Percentiles rank a stretch among this genome's conserved stretches.
Conservation (phyloP, 2,329 filamentous ascomycete genomes). For the Phialophora macrospora region DNA sequence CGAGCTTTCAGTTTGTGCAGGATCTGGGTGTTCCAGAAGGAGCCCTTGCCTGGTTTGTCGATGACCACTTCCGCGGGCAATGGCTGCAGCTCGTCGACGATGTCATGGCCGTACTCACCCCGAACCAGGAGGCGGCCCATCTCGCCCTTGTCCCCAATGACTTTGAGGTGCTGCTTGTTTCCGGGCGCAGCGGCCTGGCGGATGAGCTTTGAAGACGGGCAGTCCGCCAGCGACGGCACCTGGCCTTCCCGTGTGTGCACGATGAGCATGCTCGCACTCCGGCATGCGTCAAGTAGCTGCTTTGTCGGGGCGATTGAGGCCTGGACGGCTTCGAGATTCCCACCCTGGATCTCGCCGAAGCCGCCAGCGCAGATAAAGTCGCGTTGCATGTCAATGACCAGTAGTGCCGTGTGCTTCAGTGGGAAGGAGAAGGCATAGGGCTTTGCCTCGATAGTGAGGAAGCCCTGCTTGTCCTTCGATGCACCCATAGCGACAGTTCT, state of each 20-base stretch:
- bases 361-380: conserved; percentile 58
- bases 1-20: conserved; percentile 59
- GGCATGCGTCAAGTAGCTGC: conserved; percentile 51
- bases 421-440: conserved; percentile 58
- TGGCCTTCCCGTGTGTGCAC: conserved; percentile 59
- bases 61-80: conserved; percentile 59
- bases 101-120: conserved; percentile 61
- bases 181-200: conserved; percentile 57
- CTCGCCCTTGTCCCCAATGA: conserved; percentile 59
- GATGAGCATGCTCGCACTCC: conserved; percentile 51
- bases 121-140: conserved; percentile 60
- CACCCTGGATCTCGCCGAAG: conserved; percentile 59
- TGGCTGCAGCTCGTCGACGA: conserved; percentile 60
- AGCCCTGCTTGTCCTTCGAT: conserved; percentile 58
- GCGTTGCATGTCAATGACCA: conserved; percentile 60
- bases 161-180: conserved; percentile 50
- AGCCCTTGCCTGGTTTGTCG: conserved; percentile 64
- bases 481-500: conserved; percentile 34
- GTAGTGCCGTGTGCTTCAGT: conserved; percentile 53
- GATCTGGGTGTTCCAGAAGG: conserved; percentile 63
- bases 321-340: conserved; percentile 48
- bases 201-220: conserved; percentile 57
- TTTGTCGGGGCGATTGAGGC: conserved; percentile 49
- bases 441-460: conserved; percentile 79
- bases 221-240: conserved; percentile 58